Evolutionary conservation across 1,284 basidiomycete species (phyloP), one percentile per base, ranked within the genome.

Genomic region (Tylopilus orsonianus): DNA sequence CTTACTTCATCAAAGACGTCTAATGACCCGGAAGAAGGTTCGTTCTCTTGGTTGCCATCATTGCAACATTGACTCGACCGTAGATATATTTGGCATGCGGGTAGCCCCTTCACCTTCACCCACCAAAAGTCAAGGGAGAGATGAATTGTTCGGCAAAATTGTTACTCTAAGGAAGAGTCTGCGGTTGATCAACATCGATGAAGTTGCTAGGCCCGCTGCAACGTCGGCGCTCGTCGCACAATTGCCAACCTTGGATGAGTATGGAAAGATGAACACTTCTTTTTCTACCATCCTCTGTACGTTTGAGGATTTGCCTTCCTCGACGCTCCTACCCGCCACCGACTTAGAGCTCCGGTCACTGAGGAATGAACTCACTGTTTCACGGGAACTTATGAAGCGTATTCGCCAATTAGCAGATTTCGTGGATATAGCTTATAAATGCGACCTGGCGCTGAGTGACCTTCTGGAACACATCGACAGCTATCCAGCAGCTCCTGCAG

Each of bases 391-490:
- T 37, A 67, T 90, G 56, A 66, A 70, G 32, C 75, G 73, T 34
- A 65, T 89, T 24, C 67, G 77, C 48, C 69, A 68, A 34, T 71
- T 93, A 23, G 77, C 75, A 5, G 67, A 71, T 16, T 69, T 91
- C 45, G 67, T 73, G 2, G 65, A 73, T 22, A 62, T 71, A 23
- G 63, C 86, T 9, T 71, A 72, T 22, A 63, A 65, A 14, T 90
- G 87, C 55, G 90, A 93, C 60, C 69, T 74, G n/a, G 79, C 82
- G 16, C 71, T 92, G 33, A 93, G 90, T 58, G 87, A 91, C 60
- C 72, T 92, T 8, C 69, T 93, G 42, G 87, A 91, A 58, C 87
- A 90, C 57, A 77, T 91, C 47, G 90, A 93, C 64, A 85, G 82
- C 56, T 87, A 81, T 59, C 85, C 87, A 12, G 72, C 77, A 14